Evolutionary conservation across 306 rosid species (phyloP).

Genomic region (Hippophae gyantsensis): DNA sequence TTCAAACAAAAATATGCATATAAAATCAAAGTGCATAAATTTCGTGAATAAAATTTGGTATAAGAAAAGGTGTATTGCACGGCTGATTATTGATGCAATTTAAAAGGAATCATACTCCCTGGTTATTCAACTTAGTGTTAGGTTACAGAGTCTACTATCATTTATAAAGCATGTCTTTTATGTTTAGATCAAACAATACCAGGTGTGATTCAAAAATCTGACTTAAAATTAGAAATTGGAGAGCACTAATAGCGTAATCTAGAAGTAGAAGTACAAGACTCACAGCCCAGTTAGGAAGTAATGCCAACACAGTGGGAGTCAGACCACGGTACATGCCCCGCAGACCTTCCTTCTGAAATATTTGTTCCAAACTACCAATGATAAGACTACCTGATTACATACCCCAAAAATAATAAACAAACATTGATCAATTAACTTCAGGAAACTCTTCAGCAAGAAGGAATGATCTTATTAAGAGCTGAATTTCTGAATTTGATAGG

Average conservation of each 20-base stretch:
- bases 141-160: too few species aligned
- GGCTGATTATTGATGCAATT: too few species aligned
- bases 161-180: too few species aligned
- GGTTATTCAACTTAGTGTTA: too few species aligned
- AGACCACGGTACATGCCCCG: conserved; percentile 94
- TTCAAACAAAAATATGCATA: not conserved
- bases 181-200: too few species aligned
- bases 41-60: too few species aligned
- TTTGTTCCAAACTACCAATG: conserved; percentile 66
- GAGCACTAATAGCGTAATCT: not conserved
- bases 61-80: too few species aligned
- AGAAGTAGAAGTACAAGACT: conserved; percentile 20
- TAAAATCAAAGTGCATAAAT: too few species aligned
- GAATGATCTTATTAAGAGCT: too few species aligned
- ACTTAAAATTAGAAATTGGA: too few species aligned
- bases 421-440: not conserved
- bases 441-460: not conserved
- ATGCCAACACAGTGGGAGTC: conserved; percentile 71
- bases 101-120: too few species aligned
- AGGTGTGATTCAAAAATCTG: too few species aligned
- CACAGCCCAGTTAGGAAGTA: conserved; percentile 94
- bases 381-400: conserved; percentile 50
- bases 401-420: not conserved
- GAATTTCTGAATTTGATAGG: not conserved
- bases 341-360: conserved; percentile 67